phyloP scores from a whole-genome alignment of 805 yeast genomes.

The Candida rishiriensis region DNA sequence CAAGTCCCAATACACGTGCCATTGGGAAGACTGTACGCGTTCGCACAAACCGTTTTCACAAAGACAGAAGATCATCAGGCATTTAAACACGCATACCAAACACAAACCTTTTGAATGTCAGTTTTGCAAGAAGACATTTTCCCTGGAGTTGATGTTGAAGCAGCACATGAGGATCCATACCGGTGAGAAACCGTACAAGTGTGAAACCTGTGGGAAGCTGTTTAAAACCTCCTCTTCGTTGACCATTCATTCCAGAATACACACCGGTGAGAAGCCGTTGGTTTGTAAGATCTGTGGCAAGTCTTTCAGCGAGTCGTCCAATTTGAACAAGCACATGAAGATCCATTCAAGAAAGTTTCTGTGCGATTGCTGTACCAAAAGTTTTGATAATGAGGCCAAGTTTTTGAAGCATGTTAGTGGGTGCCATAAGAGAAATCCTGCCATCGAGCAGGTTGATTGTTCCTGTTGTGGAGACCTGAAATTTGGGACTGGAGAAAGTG shows the following conservation, averaged over 20 bases:
- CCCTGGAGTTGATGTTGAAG: constrained; percentile 68
- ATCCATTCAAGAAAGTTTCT: constrained; percentile 57
- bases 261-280: constrained; percentile 88
- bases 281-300: constrained; percentile 77
- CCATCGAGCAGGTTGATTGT: no score
- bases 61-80: constrained; percentile 81
- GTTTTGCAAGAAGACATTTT: constrained; percentile 65
- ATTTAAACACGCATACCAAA: constrained; percentile 83
- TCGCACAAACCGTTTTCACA: constrained; percentile 62
- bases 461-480: no score
- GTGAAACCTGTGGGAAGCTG: constrained; percentile 66
- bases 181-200: constrained; percentile 82
- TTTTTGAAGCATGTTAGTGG: constrained; percentile 34
- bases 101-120: constrained; percentile 75
- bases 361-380: constrained; percentile 49
- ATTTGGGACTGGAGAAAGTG: no score
- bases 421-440: no score
- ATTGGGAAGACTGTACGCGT: constrained; percentile 77
- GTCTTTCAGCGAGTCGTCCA: constrained; percentile 83
- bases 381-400: constrained; percentile 43
- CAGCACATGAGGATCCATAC: constrained; percentile 85
- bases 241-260: constrained; percentile 79
- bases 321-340: constrained; percentile 81
- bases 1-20: constrained; percentile 61
- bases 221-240: constrained; percentile 83